These are phyloP conservation scores for Thamnidium elegans DNA, from an alignment of 192 early-diverging fungal species.

Conservation along the genomic window DNA sequence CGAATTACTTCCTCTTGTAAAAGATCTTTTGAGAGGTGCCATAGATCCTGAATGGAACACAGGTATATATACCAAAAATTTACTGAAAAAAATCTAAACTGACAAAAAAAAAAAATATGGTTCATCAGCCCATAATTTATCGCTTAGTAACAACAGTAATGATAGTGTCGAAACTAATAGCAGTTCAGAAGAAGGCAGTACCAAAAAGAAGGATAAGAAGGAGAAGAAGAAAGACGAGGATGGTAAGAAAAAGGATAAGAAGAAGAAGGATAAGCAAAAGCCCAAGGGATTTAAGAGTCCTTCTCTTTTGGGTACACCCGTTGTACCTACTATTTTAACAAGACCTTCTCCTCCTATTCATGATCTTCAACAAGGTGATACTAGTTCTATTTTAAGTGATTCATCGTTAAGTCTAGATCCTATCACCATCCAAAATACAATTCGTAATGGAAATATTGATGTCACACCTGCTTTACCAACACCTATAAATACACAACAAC, in stretches of 20 bases:
- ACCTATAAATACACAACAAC: too few relatives aligned
- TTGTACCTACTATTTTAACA: slow-evolving; percentile 15
- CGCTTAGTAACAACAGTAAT: background rate
- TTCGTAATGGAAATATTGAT: slow-evolving; percentile 3
- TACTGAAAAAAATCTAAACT: background rate
- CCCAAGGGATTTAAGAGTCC: background rate
- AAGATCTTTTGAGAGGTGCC: slow-evolving; percentile 11
- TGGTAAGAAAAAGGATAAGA: background rate
- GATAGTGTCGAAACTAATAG: background rate
- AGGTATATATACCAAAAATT: too few relatives aligned
- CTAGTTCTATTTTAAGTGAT: background rate
- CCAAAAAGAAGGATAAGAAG: background rate
- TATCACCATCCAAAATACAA: slow-evolving; percentile 7
- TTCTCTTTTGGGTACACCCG: slow-evolving; percentile 11
- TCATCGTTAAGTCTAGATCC: slow-evolving; percentile 5
- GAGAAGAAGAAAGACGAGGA: background rate
- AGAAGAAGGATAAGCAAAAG: background rate
- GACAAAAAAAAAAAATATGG: background rate
- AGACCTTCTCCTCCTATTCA: background rate
- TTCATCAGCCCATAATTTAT: background rate
- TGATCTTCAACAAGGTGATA: background rate
- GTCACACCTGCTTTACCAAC: background rate
- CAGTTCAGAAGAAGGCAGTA: background rate
- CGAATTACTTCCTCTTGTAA: slow-evolving; percentile 16
- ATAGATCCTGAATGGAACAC: slow-evolving; percentile 14